Conservation (phyloP, 768 basidiomycete genomes). For the Leccinum imitatum region DNA sequence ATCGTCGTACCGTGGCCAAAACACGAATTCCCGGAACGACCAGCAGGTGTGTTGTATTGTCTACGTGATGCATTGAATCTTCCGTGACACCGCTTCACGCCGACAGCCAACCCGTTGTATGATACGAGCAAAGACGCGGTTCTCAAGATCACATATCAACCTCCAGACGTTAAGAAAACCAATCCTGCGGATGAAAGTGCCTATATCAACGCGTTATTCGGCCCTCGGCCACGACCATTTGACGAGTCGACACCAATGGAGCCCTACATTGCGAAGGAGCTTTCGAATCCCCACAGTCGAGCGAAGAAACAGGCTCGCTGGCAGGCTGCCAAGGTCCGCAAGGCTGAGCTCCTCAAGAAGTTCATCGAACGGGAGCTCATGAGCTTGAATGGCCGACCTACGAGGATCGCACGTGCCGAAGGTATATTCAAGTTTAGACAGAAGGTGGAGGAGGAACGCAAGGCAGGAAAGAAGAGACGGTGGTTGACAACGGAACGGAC, state of each 20-base stretch:
- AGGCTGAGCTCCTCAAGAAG: conserved; percentile 49
- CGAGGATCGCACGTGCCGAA: conserved; percentile 66
- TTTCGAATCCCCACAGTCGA: conserved; percentile 79
- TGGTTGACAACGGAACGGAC: conserved; percentile 41
- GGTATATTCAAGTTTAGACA: conserved; percentile 74
- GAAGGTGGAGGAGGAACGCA: conserved; percentile 54
- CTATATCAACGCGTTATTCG: conserved; percentile 54
- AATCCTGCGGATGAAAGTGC: conserved; percentile 49
- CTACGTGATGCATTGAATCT: not conserved
- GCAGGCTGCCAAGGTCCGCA: conserved; percentile 53
- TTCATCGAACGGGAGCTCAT: conserved; percentile 54
- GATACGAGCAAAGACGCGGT: conserved; percentile 67
- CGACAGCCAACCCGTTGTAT: conserved; percentile 42
- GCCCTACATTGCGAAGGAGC: conserved; percentile 61
- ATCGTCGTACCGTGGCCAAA: conserved; percentile 73
- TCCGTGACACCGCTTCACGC: conserved; percentile 7
- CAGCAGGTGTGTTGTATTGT: conserved; percentile 23
- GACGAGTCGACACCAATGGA: conserved; percentile 63
- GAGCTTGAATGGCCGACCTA: conserved; percentile 58
- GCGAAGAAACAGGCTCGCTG: conserved; percentile 81
- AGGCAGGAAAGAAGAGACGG: conserved; percentile 59
- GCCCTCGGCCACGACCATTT: conserved; percentile 41
- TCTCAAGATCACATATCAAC: conserved; percentile 66
- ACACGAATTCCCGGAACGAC: conserved; percentile 39
- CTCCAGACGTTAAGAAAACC: conserved; percentile 46